These are phyloP conservation scores for Geosmithia putterillii DNA, from an alignment of 2,329 filamentous ascomycete genomes.

Conservation along the genomic window DNA sequence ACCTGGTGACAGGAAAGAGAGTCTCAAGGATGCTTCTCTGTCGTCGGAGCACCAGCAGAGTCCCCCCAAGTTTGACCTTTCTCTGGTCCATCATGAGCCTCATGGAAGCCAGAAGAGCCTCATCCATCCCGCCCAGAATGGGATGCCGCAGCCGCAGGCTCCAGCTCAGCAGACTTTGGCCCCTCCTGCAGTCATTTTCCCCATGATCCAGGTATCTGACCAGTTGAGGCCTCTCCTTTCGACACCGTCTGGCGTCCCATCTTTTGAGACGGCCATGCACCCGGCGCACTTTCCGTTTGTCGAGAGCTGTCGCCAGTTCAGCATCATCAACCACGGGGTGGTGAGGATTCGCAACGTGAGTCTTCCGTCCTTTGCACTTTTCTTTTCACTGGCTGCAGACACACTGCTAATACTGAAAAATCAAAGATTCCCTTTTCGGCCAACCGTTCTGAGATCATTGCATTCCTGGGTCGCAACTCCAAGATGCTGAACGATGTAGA, in stretches of 20 bases:
- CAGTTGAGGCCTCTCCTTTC: conserved; percentile 23
- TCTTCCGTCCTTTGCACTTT: conserved; percentile 4
- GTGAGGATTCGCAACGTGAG: conserved; percentile 39
- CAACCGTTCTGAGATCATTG: conserved; percentile 40
- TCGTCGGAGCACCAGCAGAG: conserved; percentile 15
- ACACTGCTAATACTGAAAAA: not conserved
- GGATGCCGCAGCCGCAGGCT: not conserved
- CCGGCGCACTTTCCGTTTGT: conserved; percentile 32
- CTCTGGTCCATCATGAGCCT: conserved; percentile 4
- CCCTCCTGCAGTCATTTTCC: conserved; percentile 3
- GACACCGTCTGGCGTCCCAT: conserved; percentile 19
- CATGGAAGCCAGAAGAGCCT: not conserved
- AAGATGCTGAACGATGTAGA: conserved; percentile 39
- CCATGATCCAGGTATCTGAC: conserved; percentile 16
- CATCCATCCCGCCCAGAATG: not conserved
- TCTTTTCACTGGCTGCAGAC: no score
- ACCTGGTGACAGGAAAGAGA: conserved; percentile 19
- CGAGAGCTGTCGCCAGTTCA: conserved; percentile 19
- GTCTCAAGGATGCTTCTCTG: conserved; percentile 27
- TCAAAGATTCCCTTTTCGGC: conserved; percentile 42
- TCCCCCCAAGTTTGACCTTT: conserved; percentile 21
- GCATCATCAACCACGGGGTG: conserved; percentile 25
- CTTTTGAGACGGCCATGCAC: conserved; percentile 19
- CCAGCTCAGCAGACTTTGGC: not conserved
- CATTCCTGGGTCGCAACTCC: conserved; percentile 46